Evolutionary conservation across 1,139 yeast genomes (phyloP), one percentile per base, ranked within the genome.

Genomic region (Geotrichum phurueaensis): DNA sequence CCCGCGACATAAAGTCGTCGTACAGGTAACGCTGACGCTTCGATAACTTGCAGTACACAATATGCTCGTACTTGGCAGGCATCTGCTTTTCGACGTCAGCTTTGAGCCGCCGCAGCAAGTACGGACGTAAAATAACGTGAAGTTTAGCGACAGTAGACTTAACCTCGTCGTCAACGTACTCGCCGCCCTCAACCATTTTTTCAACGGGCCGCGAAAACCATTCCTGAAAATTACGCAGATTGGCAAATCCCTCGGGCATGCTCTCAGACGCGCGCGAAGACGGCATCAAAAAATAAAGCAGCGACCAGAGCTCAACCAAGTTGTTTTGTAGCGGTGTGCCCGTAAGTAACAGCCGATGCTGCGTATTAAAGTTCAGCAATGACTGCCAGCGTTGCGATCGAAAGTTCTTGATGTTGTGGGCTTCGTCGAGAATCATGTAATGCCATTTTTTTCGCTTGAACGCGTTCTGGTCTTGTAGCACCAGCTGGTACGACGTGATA

Each of bases 181-280:
- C 86, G 29, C 84, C 83, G 9, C 88, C 85, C 72, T 94, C 98
- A 60, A 95, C 84, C 65, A 95, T 84, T 67, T 84, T 88, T 72
- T 95, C 98, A 3, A 95, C 98, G 0, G 99, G 99, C 64, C 86
- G 84, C 5, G 98, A 97, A 74, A 95, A 95, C 99, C 99, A 95
- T 66, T 89, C 96, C 69, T 95, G 99, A 74, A 95, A 95, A 69
- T 95, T 96, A 65, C 89, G 94, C 64, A 95, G 78, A 69, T 92
- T 91, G 1, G 99, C 98, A 81, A 95, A 95, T 1, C 98, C 98
- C 58, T 90, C 95, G 0, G 97, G 96, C 91, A 89, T 87, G 48
- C 52, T 55, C 43, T 83, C 79, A 69, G 84, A 84, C 15, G 82
- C 79, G 61, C 86, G 85, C 0, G 90, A 81, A 0, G 96, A 87